Percentiles rank a stretch among this genome's conserved stretches.
phyloP scores from a whole-genome alignment of 73 alveolate species.

The Paramecium primaurelia region DNA sequence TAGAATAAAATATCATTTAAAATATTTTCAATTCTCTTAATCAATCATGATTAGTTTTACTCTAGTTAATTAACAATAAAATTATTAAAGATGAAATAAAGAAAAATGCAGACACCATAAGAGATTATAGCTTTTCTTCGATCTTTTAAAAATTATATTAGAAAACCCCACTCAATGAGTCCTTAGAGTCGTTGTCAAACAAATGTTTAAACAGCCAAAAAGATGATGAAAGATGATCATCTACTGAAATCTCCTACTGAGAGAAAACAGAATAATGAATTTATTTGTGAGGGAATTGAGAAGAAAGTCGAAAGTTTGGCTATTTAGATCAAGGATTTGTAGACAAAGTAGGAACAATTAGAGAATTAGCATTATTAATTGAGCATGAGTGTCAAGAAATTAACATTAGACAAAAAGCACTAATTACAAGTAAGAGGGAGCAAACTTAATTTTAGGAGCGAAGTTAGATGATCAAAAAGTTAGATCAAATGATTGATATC shows the following conservation, averaged over 20 bases:
- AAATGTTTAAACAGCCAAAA: neutral
- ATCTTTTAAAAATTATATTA: neutral
- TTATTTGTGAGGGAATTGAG: neutral
- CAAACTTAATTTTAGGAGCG: neutral
- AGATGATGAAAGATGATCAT: neutral
- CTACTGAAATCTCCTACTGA: neutral
- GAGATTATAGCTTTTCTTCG: neutral
- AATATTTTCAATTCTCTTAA: neutral
- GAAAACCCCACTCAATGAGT: neutral
- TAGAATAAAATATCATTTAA: neutral
- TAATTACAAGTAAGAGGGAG: neutral
- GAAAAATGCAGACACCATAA: neutral
- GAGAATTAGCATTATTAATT: slow-evolving; percentile 3
- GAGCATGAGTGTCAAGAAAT: neutral
- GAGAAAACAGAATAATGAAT: neutral
- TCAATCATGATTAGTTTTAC: neutral
- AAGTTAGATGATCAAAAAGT: neutral
- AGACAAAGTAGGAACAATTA: neutral
- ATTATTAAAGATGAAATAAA: neutral
- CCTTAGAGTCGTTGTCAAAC: neutral
- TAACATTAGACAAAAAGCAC: neutral
- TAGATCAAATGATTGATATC: slow-evolving; percentile 26
- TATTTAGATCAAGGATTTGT: neutral
- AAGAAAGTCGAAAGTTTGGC: neutral
- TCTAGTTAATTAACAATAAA: neutral